Percentiles rank a stretch among this genome's conserved stretches.
Evolutionary conservation across 2,329 filamentous ascomycete species (phyloP).

Genomic region (Fonsecaea nubica): DNA sequence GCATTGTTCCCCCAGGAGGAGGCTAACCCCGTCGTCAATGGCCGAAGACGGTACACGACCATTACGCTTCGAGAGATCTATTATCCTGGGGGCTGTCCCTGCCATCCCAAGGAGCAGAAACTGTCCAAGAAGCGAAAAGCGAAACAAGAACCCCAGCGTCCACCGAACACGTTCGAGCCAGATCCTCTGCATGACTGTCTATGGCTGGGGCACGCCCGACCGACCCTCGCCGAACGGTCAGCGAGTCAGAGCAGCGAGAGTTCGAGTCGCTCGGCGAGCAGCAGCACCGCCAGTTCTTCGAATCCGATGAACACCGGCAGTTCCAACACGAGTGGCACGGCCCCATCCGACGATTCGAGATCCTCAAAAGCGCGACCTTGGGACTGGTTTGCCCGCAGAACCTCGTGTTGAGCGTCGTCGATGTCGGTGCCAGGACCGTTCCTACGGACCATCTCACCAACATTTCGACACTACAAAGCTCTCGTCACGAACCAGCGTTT

Average conservation of each 20-base stretch:
- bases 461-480: conserved; percentile 2
- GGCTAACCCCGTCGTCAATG: conserved; percentile 29
- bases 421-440: conserved; percentile 21
- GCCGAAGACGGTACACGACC: conserved; percentile 39
- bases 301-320: conserved; percentile 9
- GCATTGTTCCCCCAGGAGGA: conserved; percentile 35
- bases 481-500: conserved; percentile 14
- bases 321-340: conserved; percentile 11
- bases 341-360: conserved; percentile 33
- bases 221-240: conserved; percentile 28
- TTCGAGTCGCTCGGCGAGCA: conserved; percentile 13
- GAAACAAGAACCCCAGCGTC: conserved; percentile 22
- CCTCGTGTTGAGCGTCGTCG: conserved; percentile 28
- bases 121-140: conserved; percentile 29
- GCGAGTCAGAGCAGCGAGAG: conserved; percentile 35
- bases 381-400: conserved; percentile 38
- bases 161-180: conserved; percentile 16
- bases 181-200: conserved; percentile 25
- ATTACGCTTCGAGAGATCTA: conserved; percentile 39
- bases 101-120: conserved; percentile 33
- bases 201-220: conserved; percentile 35
- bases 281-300: conserved; percentile 15
- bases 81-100: conserved; percentile 38
- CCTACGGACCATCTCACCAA: conserved; percentile 8
- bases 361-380: conserved; percentile 37